These are phyloP conservation scores for Sporobolomyces pararoseus DNA, from an alignment of 768 basidiomycete genomes.

Conservation along the genomic window DNA sequence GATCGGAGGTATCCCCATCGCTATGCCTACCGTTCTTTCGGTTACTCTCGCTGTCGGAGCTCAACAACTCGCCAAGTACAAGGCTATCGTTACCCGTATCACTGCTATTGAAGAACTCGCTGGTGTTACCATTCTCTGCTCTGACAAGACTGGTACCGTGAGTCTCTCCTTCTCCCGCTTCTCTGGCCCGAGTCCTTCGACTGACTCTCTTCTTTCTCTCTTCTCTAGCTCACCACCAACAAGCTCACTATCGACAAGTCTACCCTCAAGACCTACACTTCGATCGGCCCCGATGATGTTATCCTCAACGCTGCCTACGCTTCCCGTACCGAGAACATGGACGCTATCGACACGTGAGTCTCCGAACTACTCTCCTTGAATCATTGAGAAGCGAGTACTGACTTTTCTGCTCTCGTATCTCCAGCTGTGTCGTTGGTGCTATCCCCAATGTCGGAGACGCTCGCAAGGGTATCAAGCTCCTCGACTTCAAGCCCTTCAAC, in stretches of 20 bases:
- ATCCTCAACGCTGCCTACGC: slow-evolving; percentile 92
- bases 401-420: no score
- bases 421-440: slow-evolving; percentile 69
- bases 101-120: slow-evolving; percentile 98
- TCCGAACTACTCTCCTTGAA: no score
- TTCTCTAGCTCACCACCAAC: slow-evolving; percentile 79
- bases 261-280: slow-evolving; percentile 84
- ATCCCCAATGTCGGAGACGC: slow-evolving; percentile 69
- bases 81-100: slow-evolving; percentile 99
- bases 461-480: slow-evolving; percentile 85
- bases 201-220: neutral
- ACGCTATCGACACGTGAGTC: slow-evolving; percentile 72
- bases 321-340: slow-evolving; percentile 97
- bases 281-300: slow-evolving; percentile 82
- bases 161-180: neutral
- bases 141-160: slow-evolving; percentile 67
- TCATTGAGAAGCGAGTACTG: no score
- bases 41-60: slow-evolving; percentile 99
- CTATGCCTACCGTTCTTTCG: slow-evolving; percentile 97
- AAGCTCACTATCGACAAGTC: slow-evolving; percentile 94
- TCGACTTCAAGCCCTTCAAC: slow-evolving; percentile 99
- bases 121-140: slow-evolving; percentile 96
- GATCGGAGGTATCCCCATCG: slow-evolving; percentile 99
- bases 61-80: slow-evolving; percentile 97
- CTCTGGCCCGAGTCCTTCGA: neutral